These are phyloP conservation scores for Cymbopogon flexuosus DNA, from an alignment of 202 grass and related monocot species.

Conservation along the genomic window DNA sequence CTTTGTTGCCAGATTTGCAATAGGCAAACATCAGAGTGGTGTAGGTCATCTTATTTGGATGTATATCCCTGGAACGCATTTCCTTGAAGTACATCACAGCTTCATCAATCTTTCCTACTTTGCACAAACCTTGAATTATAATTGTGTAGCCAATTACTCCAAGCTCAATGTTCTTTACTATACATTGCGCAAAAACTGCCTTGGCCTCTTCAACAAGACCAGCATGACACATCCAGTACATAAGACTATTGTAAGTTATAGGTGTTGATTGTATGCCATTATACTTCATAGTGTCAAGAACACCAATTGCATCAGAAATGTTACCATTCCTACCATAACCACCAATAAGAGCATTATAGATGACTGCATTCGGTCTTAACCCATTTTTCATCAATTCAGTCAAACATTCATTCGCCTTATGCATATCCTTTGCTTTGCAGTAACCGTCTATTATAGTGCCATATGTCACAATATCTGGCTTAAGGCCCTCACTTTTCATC, in stretches of 20 bases:
- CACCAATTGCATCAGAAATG: conserved; percentile 61
- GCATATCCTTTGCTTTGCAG: conserved; percentile 74
- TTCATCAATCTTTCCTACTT: conserved; percentile 77
- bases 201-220: conserved; percentile 69
- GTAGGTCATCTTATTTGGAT: conserved; percentile 82
- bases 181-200: conserved; percentile 49
- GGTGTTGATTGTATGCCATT: conserved; percentile 54
- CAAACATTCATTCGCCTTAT: conserved; percentile 64
- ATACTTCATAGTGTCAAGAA: conserved; percentile 68
- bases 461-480: conserved; percentile 71
- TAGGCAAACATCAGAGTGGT: conserved; percentile 76
- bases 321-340: conserved; percentile 65
- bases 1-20: conserved; percentile 59
- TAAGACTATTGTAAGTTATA: conserved; percentile 63
- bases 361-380: conserved; percentile 61
- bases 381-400: conserved; percentile 51
- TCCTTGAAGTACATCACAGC: conserved; percentile 58
- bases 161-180: conserved; percentile 39
- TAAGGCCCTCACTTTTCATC: conserved; percentile 57
- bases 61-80: conserved; percentile 55
- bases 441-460: conserved; percentile 77
- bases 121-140: conserved; percentile 69
- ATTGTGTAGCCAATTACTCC: conserved; percentile 77
- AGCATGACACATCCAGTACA: conserved; percentile 75
- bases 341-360: conserved; percentile 85